Evolutionary conservation across 116 monocot species (phyloP).

Genomic region (Phalaenopsis hybrid): DNA sequence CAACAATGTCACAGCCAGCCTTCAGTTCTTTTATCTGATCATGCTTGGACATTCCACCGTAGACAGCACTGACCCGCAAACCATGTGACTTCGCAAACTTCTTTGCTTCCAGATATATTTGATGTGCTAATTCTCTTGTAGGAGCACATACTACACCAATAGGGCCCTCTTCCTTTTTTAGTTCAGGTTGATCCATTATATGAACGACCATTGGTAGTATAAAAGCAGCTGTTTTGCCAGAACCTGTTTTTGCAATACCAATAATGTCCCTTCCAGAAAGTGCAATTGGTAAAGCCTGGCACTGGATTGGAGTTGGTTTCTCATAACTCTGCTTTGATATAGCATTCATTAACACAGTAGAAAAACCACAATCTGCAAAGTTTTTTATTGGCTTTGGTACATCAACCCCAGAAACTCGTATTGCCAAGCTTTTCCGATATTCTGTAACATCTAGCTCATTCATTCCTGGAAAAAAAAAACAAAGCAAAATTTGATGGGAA

Average conservation of each 20-base stretch:
- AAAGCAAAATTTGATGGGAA: neutral
- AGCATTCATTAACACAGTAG: slow-evolving; percentile 52
- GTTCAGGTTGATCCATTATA: slow-evolving; percentile 99
- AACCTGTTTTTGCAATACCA: slow-evolving; percentile 99
- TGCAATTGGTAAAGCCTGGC: slow-evolving; percentile 83
- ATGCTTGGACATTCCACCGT: slow-evolving; percentile 97
- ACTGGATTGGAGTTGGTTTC: slow-evolving; percentile 95
- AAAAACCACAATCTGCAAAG: slow-evolving; percentile 95
- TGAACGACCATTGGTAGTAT: slow-evolving; percentile 98
- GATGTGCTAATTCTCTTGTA: slow-evolving; percentile 97
- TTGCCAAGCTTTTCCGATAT: slow-evolving; percentile 69
- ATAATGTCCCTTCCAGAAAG: slow-evolving; percentile 98
- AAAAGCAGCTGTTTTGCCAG: slow-evolving; percentile 98
- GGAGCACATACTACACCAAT: slow-evolving; percentile 98
- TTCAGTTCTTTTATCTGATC: slow-evolving; percentile 99
- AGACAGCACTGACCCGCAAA: slow-evolving; percentile 78
- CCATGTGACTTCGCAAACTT: slow-evolving; percentile 94
- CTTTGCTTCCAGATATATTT: slow-evolving; percentile 93
- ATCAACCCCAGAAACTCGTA: slow-evolving; percentile 92
- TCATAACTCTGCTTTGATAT: slow-evolving; percentile 93
- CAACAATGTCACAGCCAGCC: slow-evolving; percentile 92
- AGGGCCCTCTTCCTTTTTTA: slow-evolving; percentile 90
- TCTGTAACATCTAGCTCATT: slow-evolving; percentile 87
- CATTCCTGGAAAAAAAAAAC: slow-evolving; percentile 54
- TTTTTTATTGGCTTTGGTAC: slow-evolving; percentile 79